Conservation (phyloP, 2,329 filamentous ascomycete species). For the Stemphylium lycopersici region DNA sequence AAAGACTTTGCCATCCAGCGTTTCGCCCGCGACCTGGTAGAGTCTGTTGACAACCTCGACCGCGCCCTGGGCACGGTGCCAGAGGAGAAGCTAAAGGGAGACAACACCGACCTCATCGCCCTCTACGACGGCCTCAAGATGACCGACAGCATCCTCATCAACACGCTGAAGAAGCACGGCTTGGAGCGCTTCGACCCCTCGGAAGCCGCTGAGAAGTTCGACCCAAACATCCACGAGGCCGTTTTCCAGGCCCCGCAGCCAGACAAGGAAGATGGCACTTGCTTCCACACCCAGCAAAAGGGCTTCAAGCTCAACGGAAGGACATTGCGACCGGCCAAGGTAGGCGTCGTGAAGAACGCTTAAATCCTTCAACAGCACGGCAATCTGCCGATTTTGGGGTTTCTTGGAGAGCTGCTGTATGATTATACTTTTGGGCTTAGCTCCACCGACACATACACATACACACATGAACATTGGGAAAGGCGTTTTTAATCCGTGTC, state of each 20-base stretch:
- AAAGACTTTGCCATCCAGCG: slow-evolving; percentile 92
- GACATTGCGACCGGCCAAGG: slow-evolving; percentile 88
- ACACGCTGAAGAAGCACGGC: slow-evolving; percentile 90
- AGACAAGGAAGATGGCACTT: slow-evolving; percentile 86
- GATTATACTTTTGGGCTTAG: slow-evolving; percentile 25
- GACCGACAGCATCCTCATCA: slow-evolving; percentile 88
- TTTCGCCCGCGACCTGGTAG: slow-evolving; percentile 93
- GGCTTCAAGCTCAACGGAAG: slow-evolving; percentile 93
- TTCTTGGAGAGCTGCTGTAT: slow-evolving; percentile 24
- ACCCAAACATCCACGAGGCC: slow-evolving; percentile 95
- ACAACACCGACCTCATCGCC: slow-evolving; percentile 75
- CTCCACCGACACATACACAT: background rate
- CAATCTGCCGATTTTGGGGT: background rate
- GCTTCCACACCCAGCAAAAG: slow-evolving; percentile 94
- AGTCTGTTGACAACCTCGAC: slow-evolving; percentile 96
- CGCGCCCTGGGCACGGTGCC: slow-evolving; percentile 84
- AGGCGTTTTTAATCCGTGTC: slow-evolving; percentile 28
- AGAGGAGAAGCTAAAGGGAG: slow-evolving; percentile 69
- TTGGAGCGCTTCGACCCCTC: slow-evolving; percentile 84
- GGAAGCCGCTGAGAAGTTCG: slow-evolving; percentile 79
- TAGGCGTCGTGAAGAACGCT: slow-evolving; percentile 90
- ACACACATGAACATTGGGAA: slow-evolving; percentile 19
- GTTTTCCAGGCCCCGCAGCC: slow-evolving; percentile 90
- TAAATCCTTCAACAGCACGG: slow-evolving; percentile 30
- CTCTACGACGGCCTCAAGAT: slow-evolving; percentile 92